Base-by-base conservation (phyloP, 2,329 filamentous ascomycete species). In the Neoscytalidium dimidiatum region DNA sequence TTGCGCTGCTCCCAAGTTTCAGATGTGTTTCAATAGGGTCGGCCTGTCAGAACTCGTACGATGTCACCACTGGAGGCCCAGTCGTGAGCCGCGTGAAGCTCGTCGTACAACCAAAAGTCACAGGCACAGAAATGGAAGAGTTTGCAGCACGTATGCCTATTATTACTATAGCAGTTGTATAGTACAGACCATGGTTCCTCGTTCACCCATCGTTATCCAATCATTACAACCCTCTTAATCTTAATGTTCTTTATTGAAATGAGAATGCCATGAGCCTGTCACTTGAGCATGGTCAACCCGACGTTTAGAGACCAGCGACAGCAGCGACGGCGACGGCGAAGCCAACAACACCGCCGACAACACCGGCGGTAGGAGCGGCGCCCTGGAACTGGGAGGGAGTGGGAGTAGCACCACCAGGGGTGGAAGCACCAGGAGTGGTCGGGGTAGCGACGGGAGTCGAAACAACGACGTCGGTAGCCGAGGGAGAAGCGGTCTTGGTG, bases 341-440 rank as follows among this genome's bases (percentile, higher is more conserved):
- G 13, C 61, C 61, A n/a, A 63, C 17, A 6, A 63, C 48, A 5
- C 61, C 61, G 11, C 46, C 48, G 14, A 63, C 14, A 28, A 53
- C 49, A 28, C 61, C 49, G 9, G 19, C 35, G 6, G 26, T 63
- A 26, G 74, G 67, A 58, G 75, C 76, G 64, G 68, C 75, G 68
- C 75, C 75, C 33, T 75, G 72, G 71, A 76, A 78, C 66, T 73
- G 43, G 7, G 72, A 68, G 17, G 66, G 9, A 23, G 70, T 67
- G 14, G 71, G 65, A 17, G 69, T 60, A 28, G 62, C 38, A 5
- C 53, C 53, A 43, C 44, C 56, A 17, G 61, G 64, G 13, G 61
- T 58, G 23, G 66, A 56, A n/a, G 56, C 38, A 19, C 38, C 41
- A 1, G 64, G 48, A 26, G 62, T 56, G 26, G 66, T 33, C 31